Evolutionary conservation across 1,284 basidiomycete genomes (phyloP).

Genomic region (Pseudozyma hubeiensis): DNA sequence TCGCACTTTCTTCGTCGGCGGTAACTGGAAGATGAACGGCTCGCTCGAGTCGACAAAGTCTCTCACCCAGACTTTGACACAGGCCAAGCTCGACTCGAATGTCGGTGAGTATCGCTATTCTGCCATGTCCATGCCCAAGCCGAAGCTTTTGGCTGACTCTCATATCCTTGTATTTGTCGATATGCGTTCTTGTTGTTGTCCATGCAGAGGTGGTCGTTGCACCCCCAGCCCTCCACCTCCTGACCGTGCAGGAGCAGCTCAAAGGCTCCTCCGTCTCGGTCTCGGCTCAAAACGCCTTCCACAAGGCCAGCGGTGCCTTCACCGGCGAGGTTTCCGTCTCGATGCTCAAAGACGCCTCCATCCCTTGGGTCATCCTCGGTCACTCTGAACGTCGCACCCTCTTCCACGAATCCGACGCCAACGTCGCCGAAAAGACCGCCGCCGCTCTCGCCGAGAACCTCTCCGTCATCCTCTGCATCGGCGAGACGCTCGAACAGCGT

Average conservation of each 20-base stretch:
- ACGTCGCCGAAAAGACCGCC: constrained; percentile 85
- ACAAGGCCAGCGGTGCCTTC: constrained; percentile 87
- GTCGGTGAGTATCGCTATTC: constrained; percentile 37
- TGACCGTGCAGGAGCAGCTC: constrained; percentile 60
- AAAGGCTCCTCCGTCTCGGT: constrained; percentile 70
- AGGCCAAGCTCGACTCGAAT: constrained; percentile 64
- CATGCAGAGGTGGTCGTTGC: constrained; percentile 64
- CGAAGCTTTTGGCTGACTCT: not conserved
- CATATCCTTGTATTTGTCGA: not conserved
- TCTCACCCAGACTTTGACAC: constrained; percentile 58
- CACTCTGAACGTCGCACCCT: constrained; percentile 95
- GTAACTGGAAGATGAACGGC: constrained; percentile 69
- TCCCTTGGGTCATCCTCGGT: constrained; percentile 95
- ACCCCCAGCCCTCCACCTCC: constrained; percentile 65
- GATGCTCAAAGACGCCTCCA: constrained; percentile 85
- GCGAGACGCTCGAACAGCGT: constrained; percentile 90
- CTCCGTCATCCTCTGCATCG: constrained; percentile 93
- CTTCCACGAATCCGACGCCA: constrained; percentile 86
- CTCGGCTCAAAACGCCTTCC: constrained; percentile 91
- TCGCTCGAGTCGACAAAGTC: constrained; percentile 63
- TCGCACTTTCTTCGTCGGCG: constrained; percentile 65
- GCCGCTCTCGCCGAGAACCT: constrained; percentile 80
- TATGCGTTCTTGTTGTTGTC: not conserved
- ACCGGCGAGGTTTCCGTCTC: constrained; percentile 74
- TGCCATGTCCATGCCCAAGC: not conserved